Evolutionary conservation across 768 basidiomycete species (phyloP).

Genomic region (Amanita polypyramis): DNA sequence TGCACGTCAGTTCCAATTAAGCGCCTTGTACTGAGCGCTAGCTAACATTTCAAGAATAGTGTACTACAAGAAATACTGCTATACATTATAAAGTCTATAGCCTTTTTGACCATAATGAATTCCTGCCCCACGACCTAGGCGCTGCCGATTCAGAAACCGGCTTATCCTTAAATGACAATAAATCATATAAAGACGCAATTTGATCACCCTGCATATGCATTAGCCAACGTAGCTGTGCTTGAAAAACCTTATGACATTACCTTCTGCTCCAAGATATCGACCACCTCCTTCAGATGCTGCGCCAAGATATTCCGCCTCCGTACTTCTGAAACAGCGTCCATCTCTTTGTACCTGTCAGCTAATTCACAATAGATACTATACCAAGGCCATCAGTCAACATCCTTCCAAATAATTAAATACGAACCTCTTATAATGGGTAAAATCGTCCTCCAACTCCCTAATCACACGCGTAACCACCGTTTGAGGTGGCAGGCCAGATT

Average conservation of each 20-base stretch:
- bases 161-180: slow-evolving; percentile 69
- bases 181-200: slow-evolving; percentile 83
- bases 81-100: neutral
- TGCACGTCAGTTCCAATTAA: neutral
- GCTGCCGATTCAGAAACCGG: slow-evolving; percentile 17
- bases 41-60: neutral
- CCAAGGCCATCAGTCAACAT: slow-evolving; percentile 5
- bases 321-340: slow-evolving; percentile 78
- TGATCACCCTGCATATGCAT: slow-evolving; percentile 64
- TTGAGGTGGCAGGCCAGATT: slow-evolving; percentile 61
- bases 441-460: slow-evolving; percentile 89
- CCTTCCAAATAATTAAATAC: slow-evolving; percentile 1
- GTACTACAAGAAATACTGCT: neutral
- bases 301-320: slow-evolving; percentile 80
- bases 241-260: slow-evolving; percentile 25
- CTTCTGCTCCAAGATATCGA: slow-evolving; percentile 88
- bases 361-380: slow-evolving; percentile 81
- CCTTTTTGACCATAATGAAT: slow-evolving; percentile 1
- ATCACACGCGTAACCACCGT: slow-evolving; percentile 78
- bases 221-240: neutral
- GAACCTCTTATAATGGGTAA: slow-evolving; percentile 91
- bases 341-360: slow-evolving; percentile 85
- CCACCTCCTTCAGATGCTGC: slow-evolving; percentile 81
- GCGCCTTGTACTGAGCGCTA: neutral
- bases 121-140: neutral